Evolutionary conservation across 2,329 filamentous ascomycete genomes (phyloP), one percentile per base, ranked within the genome.

Genomic region (Neoascochyta sp.): DNA sequence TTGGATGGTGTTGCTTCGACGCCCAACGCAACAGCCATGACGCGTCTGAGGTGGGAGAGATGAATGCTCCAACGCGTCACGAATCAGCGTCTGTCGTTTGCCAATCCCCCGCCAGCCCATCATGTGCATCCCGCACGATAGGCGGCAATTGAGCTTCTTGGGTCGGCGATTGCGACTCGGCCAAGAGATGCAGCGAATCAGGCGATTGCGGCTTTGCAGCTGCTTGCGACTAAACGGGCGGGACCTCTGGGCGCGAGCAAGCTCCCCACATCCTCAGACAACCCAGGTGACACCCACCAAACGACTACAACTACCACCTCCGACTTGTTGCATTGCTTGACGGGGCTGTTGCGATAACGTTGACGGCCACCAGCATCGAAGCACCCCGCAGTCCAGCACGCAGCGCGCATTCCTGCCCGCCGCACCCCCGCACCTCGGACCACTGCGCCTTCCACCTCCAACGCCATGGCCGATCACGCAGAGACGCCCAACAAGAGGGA

Each of bases 381-480:
- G n/a, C 19, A 15, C 22, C 29, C 25, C 13, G 16, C 24, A 10
- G 28, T n/a, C n/a, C n/a, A 21, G 26, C 27, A 17, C 22, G 20
- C 32, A 25, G 25, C 34, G 15, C 22, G 32, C 35, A 29, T 34
- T 29, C 33, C 24, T 22, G 15, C 23, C 38, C 32, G 29, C 38
- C 32, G 28, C 45, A 41, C 44, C 43, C n/a, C 43, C 36, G 46
- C 51, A 47, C 33, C 37, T 39, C 34, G 29, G 38, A 31, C 22
- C 32, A 32, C 25, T 33, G 24, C 26, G 19, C 29, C 27, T 34
- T 19, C 36, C 43, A 32, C 34, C 27, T 27, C 26, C 24, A 15
- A 21, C 39, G 38, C 40, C n/a, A 60, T 60, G 57, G 45, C 47
- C 31, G 57, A 58, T 29, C 40, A 50, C 27, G 27, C 42, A 16